Evolutionary conservation across 2,329 filamentous ascomycete genomes (phyloP), one percentile per base, ranked within the genome.

Genomic region (Beauveria brongniartii): DNA sequence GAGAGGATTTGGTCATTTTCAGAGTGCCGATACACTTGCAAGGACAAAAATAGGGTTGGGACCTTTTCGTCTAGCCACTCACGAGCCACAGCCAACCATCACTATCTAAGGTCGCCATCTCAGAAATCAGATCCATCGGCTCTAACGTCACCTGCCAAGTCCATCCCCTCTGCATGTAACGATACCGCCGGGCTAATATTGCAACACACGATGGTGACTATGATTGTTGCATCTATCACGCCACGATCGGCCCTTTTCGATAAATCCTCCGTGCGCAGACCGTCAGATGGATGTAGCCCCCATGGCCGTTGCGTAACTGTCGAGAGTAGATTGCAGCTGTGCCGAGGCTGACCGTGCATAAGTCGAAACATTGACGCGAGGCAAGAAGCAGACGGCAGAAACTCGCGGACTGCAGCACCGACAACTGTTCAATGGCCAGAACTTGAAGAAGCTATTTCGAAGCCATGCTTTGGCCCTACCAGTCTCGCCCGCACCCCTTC

Each of bases 241-340:
- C 47, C 56, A 59, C 56, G 56, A 59, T 52, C 56, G 56, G 47
- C 56, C 56, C 56, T 52, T 52, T 37, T 59, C 47, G 24, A 22
- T 5, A 22, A 10, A 34, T 22, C n/a, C 10, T 37, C 43, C 43
- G 54, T 56, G 54, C 47, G 24, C 34, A 12, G 41, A 28, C 54
- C 22, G 5, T 30, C 20, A 28, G 24, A 55, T 53, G 34, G 9
- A 53, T 41, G 30, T 20, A 55, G 41, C 41, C 41, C 53, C 40
- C 18, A 18, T 8, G 12, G 34, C 34, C 12, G 34, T 37, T 37
- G 14, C 34, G 34, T 16, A 16, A 16, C 34, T 37, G 34, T 6
- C 34, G 34, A 37, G 12, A 37, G 34, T 37, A 37, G 34, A 37
- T 37, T 37, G 34, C 34, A 37, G 34, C 34, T 37, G 12, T 37